Evolutionary conservation across 2,329 filamentous ascomycete species (phyloP), one percentile per base, ranked within the genome.

Genomic region (Pyrenophora seminiperda): DNA sequence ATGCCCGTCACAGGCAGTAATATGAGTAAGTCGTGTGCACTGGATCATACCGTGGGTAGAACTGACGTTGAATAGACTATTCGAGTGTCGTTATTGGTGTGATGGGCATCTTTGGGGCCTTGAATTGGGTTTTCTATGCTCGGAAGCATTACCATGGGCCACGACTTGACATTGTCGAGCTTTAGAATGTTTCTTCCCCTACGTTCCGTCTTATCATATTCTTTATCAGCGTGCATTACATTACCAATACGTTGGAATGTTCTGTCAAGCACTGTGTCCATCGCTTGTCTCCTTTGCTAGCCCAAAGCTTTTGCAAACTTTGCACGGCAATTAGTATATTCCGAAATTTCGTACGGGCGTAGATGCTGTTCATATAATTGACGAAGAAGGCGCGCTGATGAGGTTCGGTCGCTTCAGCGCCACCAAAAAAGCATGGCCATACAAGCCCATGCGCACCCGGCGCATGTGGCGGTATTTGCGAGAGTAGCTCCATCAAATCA

Each of bases 21-120:
- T 38, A 71, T 71, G 67, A 70, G 66, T 71, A 52, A 24, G 22
- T 24, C 57, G 56, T 43, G 9, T 45, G 6, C 4, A 17, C 9
- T n/a, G 15, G 17, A 11, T 13, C 15, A 29, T 7, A 0, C 27
- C n/a, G 6, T 11, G 30, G 9, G n/a, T 11, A 3, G 10, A 9
- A 17, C 41, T 54, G 27, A 50, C 42, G 18, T 17, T 4, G 13
- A 7, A 11, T 7, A 58, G 54, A 58, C 19, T 58, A 61, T 41
- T 50, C 55, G 6, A 54, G 43, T 11, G 55, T 46, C 9, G 55
- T 58, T 6, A 56, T 61, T 41, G 48, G 47, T 5, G 53, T 61
- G 10, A 54, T 61, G 50, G 43, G 33, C 1, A n/a, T 58, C 5
- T 58, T 56, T 30, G 51, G 45, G 29, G 39, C 41, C 10, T 20